A percentile compares a stretch with the other conserved stretches of the same genome.
These are phyloP conservation scores for Suillus ampliporus DNA, from an alignment of 768 basidiomycete genomes.

Conservation along the genomic window DNA sequence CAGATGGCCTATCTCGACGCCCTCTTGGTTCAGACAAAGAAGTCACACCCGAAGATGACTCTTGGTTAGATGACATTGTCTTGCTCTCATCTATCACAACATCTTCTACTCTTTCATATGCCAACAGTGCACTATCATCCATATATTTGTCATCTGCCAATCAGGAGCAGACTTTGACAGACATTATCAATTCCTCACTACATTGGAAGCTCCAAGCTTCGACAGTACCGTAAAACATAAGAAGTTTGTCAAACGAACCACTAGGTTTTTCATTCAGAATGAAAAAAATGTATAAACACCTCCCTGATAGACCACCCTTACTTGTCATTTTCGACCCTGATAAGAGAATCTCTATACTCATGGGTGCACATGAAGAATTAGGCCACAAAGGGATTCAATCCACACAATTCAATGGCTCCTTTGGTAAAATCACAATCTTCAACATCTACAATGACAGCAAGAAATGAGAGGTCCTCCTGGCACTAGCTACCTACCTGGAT, in stretches of 20 bases:
- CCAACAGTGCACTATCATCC: constrained; percentile 1
- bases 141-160: neutral
- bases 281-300: constrained; percentile 23
- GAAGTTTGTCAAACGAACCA: constrained; percentile 13
- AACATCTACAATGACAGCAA: constrained; percentile 22
- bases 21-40: constrained; percentile 34
- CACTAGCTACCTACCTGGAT: neutral
- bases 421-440: constrained; percentile 16
- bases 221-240: constrained; percentile 2
- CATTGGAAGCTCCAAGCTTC: constrained; percentile 9
- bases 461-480: neutral
- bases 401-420: no score
- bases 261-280: constrained; percentile 26
- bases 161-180: constrained; percentile 19
- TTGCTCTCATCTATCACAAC: neutral
- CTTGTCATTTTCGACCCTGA: constrained; percentile 26
- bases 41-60: constrained; percentile 34
- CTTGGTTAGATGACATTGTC: constrained; percentile 27
- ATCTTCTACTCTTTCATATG: no score
- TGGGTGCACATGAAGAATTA: constrained; percentile 30
- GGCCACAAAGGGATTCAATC: constrained; percentile 40
- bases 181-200: constrained; percentile 24
- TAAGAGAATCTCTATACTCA: constrained; percentile 24
- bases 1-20: no score
- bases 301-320: constrained; percentile 19